Evolutionary conservation across 1,284 basidiomycete genomes (phyloP).

Genomic region (Boletellus deceptivus): DNA sequence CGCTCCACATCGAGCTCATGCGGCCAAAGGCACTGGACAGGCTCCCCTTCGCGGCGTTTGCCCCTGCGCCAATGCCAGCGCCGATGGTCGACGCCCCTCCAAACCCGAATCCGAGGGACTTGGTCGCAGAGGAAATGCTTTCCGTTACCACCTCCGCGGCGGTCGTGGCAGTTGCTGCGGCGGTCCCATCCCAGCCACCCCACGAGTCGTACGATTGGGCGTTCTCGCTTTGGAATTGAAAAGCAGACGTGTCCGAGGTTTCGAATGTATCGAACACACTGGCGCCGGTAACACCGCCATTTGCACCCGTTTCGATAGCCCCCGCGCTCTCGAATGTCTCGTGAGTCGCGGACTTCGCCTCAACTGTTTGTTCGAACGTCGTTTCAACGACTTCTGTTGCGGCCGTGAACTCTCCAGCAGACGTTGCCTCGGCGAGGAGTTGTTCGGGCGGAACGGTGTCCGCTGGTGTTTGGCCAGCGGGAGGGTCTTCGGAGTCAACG

Average conservation of each 20-base stretch:
- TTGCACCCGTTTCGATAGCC: background rate
- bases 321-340: constrained; percentile 9
- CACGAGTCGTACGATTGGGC: background rate
- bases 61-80: too few species aligned
- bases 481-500: constrained; percentile 2
- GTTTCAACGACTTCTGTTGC: background rate
- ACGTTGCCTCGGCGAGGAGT: constrained; percentile 6
- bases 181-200: background rate
- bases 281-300: background rate
- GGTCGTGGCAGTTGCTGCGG: background rate
- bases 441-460: constrained; percentile 25
- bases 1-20: constrained; percentile 8
- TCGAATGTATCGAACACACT: background rate
- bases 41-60: background rate
- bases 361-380: constrained; percentile 3
- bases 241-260: background rate
- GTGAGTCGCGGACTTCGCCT: constrained; percentile 3
- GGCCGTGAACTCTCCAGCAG: background rate
- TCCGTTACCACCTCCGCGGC: constrained; percentile 1
- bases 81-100: background rate
- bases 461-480: constrained; percentile 26
- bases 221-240: background rate
- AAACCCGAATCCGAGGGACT: constrained; percentile 11
- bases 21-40: background rate
- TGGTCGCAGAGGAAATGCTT: background rate